Conservation (phyloP, 176 grass and related monocot species). For the Oryza longistaminata region DNA sequence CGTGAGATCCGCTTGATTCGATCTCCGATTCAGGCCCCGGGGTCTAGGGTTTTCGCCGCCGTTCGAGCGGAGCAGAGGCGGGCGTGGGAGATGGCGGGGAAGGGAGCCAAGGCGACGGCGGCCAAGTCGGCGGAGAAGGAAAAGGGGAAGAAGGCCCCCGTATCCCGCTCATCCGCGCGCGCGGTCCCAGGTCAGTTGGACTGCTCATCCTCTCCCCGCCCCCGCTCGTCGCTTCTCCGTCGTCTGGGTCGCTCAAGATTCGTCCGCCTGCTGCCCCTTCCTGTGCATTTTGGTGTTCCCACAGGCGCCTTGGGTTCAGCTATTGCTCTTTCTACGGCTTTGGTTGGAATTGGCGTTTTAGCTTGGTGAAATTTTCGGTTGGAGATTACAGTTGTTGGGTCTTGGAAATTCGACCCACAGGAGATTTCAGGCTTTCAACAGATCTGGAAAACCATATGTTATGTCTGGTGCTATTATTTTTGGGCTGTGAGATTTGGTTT, state of each 20-base stretch:
- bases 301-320: not conserved
- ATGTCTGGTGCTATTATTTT: not conserved
- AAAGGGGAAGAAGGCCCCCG: constrained; percentile 55
- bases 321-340: not conserved
- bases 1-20: constrained; percentile 32
- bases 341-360: not conserved
- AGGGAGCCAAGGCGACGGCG: constrained; percentile 51
- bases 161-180: constrained; percentile 53
- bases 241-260: constrained; percentile 12
- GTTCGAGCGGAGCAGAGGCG: not conserved
- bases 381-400: not conserved
- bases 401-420: not conserved
- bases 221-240: not conserved
- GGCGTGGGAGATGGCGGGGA: constrained; percentile 47
- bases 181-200: constrained; percentile 38
- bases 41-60: constrained; percentile 20
- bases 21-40: not conserved
- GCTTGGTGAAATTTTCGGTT: not conserved
- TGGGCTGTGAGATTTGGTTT: constrained; percentile 7
- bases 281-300: constrained; percentile 10
- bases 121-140: constrained; percentile 61
- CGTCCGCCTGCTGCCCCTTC: not conserved
- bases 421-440: not conserved
- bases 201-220: not conserved
- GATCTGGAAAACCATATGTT: constrained; percentile 15